phyloP scores from a whole-genome alignment of 306 rosid genomes.

The Dicorynia guianensis region DNA sequence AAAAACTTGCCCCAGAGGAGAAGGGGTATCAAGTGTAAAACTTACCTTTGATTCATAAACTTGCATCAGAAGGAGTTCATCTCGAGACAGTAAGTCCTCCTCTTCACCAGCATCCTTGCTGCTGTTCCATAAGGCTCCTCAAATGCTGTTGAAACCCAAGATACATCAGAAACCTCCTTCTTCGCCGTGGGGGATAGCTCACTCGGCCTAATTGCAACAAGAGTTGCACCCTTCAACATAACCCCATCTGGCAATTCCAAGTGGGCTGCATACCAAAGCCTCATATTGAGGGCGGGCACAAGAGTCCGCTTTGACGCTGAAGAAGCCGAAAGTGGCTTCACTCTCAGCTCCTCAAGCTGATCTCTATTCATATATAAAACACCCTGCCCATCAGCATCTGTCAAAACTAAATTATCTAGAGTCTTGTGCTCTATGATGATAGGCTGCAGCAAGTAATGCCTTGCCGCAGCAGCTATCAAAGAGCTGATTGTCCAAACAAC shows the following conservation, averaged over 20 bases:
- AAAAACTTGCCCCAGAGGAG: neutral
- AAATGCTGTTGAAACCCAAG: conserved; percentile 92
- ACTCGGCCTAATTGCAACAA: conserved; percentile 90
- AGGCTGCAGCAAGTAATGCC: conserved; percentile 92
- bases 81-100: conserved; percentile 98
- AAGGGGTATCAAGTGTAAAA: neutral
- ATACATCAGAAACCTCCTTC: conserved; percentile 83
- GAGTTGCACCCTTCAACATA: conserved; percentile 89
- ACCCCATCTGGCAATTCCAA: conserved; percentile 83
- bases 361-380: conserved; percentile 87
- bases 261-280: conserved; percentile 96
- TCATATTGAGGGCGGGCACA: conserved; percentile 95
- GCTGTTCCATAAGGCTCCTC: conserved; percentile 94
- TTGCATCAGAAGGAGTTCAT: conserved; percentile 90
- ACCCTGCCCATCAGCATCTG: conserved; percentile 96
- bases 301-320: conserved; percentile 94
- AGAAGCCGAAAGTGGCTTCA: conserved; percentile 95
- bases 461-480: conserved; percentile 90
- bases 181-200: conserved; percentile 58
- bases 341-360: conserved; percentile 95
- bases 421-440: conserved; percentile 89
- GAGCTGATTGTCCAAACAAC: conserved; percentile 99
- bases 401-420: conserved; percentile 77
- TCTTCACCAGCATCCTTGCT: conserved; percentile 84
- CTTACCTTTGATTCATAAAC: conserved; percentile 50